A percentile compares a stretch with the other conserved stretches of the same genome.
Conservation (phyloP, 768 basidiomycete species). For the Suillus spraguei region DNA sequence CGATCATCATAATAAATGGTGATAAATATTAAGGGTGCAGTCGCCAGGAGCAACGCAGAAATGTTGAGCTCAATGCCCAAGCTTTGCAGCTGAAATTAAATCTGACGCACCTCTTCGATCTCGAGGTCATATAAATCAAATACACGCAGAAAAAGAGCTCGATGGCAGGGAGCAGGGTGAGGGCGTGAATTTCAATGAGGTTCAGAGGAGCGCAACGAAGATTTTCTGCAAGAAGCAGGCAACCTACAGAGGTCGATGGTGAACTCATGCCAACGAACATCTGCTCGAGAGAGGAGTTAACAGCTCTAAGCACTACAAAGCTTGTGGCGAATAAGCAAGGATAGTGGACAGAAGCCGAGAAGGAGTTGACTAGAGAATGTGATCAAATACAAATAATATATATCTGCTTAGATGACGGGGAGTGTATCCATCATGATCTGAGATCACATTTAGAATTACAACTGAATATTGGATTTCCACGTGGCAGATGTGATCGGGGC, state of each 20-base stretch:
- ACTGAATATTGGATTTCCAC: neutral
- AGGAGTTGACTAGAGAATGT: constrained; percentile 29
- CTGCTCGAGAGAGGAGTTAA: constrained; percentile 5
- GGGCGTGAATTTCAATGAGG: constrained; percentile 43
- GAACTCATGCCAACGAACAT: constrained; percentile 24
- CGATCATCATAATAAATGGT: neutral
- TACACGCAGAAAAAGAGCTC: constrained; percentile 62
- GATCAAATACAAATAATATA: constrained; percentile 37
- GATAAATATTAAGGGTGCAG: neutral
- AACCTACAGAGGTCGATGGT: constrained; percentile 56
- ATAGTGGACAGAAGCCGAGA: constrained; percentile 17
- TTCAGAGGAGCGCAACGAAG: constrained; percentile 68
- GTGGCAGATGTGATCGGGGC: neutral
- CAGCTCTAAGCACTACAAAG: constrained; percentile 40
- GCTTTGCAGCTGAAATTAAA: constrained; percentile 1
- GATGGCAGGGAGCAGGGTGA: constrained; percentile 65
- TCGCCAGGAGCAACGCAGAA: constrained; percentile 16
- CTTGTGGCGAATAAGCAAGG: constrained; percentile 26
- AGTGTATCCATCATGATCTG: constrained; percentile 11
- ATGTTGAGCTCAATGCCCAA: neutral
- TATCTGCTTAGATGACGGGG: constrained; percentile 30
- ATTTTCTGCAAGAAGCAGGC: constrained; percentile 69
- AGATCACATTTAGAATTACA: neutral
- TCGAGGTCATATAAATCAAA: constrained; percentile 52
- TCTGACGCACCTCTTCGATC: constrained; percentile 48